These are phyloP conservation scores for Persicaria tinctoria DNA, from an alignment of 148 eudicot genomes.

Conservation along the genomic window DNA sequence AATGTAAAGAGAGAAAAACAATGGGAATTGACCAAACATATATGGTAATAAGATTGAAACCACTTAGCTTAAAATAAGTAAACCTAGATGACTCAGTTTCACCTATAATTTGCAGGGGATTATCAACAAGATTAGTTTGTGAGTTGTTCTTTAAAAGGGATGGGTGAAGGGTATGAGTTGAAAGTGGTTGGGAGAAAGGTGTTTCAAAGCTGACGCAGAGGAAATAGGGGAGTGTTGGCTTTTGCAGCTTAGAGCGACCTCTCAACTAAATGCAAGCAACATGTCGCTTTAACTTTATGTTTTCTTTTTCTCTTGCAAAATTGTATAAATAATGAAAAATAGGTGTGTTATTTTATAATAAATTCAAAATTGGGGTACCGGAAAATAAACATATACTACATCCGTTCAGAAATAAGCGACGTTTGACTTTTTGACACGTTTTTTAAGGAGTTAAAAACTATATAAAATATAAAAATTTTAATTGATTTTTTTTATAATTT, in stretches of 20 bases:
- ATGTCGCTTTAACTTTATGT: neutral
- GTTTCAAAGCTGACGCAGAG: neutral
- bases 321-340: neutral
- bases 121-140: neutral
- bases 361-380: neutral
- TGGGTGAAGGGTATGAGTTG: conserved; percentile 13
- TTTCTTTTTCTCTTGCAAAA: neutral
- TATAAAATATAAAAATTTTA: no score
- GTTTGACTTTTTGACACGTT: no score
- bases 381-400: neutral
- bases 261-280: conserved; percentile 6
- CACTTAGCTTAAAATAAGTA: neutral
- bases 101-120: neutral
- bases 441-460: no score
- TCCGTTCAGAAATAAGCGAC: no score
- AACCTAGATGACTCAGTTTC: neutral
- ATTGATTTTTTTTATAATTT: no score
- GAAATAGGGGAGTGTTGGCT: neutral
- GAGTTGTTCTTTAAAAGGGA: neutral
- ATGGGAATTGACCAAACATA: neutral
- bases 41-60: neutral
- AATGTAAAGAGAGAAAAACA: neutral
- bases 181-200: conserved; percentile 9
- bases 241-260: neutral
- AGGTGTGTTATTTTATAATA: neutral